phyloP scores from a whole-genome alignment of 495 filamentous ascomycete species.

The Pseudoneurospora amorphoporcata region DNA sequence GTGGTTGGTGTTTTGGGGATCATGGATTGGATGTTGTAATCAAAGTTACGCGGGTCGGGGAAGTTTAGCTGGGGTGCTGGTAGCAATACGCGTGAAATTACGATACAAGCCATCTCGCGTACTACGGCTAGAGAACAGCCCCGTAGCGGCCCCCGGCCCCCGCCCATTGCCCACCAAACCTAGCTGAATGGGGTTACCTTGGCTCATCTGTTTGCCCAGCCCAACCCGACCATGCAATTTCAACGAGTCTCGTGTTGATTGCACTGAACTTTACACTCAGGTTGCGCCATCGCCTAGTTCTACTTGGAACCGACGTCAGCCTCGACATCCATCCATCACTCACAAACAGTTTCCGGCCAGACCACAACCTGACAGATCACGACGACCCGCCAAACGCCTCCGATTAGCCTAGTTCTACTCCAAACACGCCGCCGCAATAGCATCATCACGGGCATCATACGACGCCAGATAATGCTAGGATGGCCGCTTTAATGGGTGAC shows the following conservation, averaged over 20 bases:
- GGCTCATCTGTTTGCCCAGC: not conserved
- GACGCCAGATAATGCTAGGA: constrained; percentile 21
- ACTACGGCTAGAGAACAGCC: not conserved
- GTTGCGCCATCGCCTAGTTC: not conserved
- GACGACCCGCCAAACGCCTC: not conserved
- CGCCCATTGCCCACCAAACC: not conserved
- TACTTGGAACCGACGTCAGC: not conserved
- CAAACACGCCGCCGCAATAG: not conserved
- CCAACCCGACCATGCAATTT: not conserved
- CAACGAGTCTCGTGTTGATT: not conserved
- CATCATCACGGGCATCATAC: not conserved
- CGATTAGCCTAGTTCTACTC: not conserved
- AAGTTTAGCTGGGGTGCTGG: not conserved
- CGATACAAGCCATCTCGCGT: not conserved
- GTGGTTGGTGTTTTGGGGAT: not conserved
- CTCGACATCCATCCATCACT: not conserved
- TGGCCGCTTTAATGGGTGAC: constrained; percentile 40
- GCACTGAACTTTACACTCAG: not conserved
- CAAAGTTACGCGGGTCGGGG: not conserved
- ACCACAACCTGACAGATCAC: not conserved
- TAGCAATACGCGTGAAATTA: not conserved
- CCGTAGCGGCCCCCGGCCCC: not conserved
- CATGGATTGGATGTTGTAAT: not conserved
- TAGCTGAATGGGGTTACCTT: not conserved
- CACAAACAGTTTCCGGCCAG: not conserved